Evolutionary conservation across 108 stramenopile species (phyloP).

Genomic region (Phaeodactylum tricornutum): DNA sequence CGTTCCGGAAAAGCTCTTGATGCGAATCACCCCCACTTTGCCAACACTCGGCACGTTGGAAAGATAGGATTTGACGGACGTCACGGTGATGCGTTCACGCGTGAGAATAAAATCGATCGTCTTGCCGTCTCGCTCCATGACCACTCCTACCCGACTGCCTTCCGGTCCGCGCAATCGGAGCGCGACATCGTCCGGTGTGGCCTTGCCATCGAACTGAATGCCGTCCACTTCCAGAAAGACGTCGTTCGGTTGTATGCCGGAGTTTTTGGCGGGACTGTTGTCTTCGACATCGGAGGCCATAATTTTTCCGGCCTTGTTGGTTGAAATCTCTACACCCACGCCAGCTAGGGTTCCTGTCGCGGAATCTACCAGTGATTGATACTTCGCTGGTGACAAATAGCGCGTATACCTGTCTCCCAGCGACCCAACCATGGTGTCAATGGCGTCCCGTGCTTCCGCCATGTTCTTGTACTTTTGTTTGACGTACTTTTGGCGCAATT

Average conservation of each 20-base stretch:
- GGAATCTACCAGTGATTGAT: slow-evolving; percentile 80
- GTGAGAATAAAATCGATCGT: slow-evolving; percentile 74
- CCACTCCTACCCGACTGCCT: slow-evolving; percentile 70
- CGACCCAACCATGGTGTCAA: slow-evolving; percentile 44
- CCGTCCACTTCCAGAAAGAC: slow-evolving; percentile 74
- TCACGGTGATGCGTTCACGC: slow-evolving; percentile 76
- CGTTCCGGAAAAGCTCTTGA: slow-evolving; percentile 84
- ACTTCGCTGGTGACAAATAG: slow-evolving; percentile 86
- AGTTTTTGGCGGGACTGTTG: slow-evolving; percentile 52
- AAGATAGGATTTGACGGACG: slow-evolving; percentile 63
- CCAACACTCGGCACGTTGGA: slow-evolving; percentile 30
- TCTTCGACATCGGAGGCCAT: slow-evolving; percentile 74
- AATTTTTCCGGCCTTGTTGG: slow-evolving; percentile 19
- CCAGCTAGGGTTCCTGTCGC: slow-evolving; percentile 78
- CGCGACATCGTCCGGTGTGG: slow-evolving; percentile 80
- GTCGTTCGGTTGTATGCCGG: slow-evolving; percentile 54
- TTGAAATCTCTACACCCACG: slow-evolving; percentile 74
- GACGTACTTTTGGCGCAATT: slow-evolving; percentile 63
- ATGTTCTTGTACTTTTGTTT: slow-evolving; percentile 66
- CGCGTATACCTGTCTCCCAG: slow-evolving; percentile 93
- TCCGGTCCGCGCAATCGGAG: slow-evolving; percentile 58
- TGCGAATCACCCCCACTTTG: slow-evolving; percentile 68
- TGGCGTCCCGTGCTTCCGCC: slow-evolving; percentile 56
- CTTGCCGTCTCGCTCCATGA: slow-evolving; percentile 57
- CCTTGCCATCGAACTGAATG: slow-evolving; percentile 39